Evolutionary conservation across 139 green algal genomes (phyloP), one percentile per base, ranked within the genome.

Genomic region (Haematococcus sp.): DNA sequence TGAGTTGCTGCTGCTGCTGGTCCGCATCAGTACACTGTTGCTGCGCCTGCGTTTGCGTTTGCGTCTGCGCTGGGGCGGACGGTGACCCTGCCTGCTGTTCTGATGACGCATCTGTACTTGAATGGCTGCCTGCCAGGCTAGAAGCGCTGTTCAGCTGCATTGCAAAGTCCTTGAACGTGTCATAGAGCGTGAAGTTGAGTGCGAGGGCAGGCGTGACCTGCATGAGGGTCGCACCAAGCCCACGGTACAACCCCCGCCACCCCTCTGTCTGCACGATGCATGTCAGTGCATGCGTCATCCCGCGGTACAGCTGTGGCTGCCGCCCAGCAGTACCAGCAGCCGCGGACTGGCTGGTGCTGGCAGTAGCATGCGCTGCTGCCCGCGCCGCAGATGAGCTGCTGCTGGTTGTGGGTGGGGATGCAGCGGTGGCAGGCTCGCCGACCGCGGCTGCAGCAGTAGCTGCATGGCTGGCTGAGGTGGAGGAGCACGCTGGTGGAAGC

Each of bases 111-210:
- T 2, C 44, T 61, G 66, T 66, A 9, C 66, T 30, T 16, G 44
- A 27, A 25, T 27, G 9, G 28, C 27, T 63, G 66, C 5, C 22
- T 17, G 22, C 13, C 9, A 9, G 16, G 15, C 44, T 52, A 7
- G 5, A 17, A 1, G 40, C 3, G 23, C 30, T 56, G 49, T 15
- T 66, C 63, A 66, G 22, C 19, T 52, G n/a, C 19, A 75, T 4
- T 1, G 43, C 44, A 3, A 71, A 4, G 51, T 51, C 13, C 30
- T 70, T 76, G 58, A 87, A 81, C 40, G 68, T 83, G 69, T 97
- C 94, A 58, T 98, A 98, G 1, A 93, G 83, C 44, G 77, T 88
- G 73, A 96, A 98, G 68, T 97, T 98, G 64, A 98, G 88, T 17
- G 94, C 94, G 2, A 98, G 82, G 30, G 82, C 90, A 4, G 94